Base-by-base conservation (phyloP, 345 rosid species). In the Lepidium sativum region DNA sequence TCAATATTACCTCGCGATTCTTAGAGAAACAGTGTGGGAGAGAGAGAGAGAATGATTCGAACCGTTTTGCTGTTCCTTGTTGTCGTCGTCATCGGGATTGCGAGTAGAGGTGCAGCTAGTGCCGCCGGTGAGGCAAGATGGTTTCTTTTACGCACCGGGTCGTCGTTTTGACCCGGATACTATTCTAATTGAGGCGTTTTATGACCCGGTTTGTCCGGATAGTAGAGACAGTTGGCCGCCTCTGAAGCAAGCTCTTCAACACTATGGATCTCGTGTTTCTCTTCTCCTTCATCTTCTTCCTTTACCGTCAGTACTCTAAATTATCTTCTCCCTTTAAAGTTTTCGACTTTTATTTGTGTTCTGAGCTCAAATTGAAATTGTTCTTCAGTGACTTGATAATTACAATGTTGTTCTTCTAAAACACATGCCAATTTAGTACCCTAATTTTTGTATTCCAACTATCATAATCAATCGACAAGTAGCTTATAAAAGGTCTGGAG, bases 141-240 rank as follows among this genome's bases (percentile, higher is more conserved):
- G 74, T 25, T 74, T 74, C 43, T 15, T 55, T 39, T 74, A 74
- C 55, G 66, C 70, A 23, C 60, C 61, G 33, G 61, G 61, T 63
- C 54, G 6, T 63, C 63, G 57, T 7, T 20, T 68, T 3, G 66
- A 74, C 54, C 65, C 55, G 78, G 60, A 68, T 56, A 56, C 70
- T 16, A 16, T 74, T 16, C 60, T 68, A 7, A 68, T 68, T n/a
- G 78, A 74, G 17, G 70, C 60, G 49, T 68, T 55, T 56, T 68
- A 23, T 18, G 78, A 74, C 60, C 78, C 78, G 60, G 74, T 74
- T 0, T 68, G 78, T 8, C 61, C 70, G 27, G 65, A 74, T 5
- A 74, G 70, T 17, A 68, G 70, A 74, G 78, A 74, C 60, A 38
- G 74, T 54, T 74, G 78, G 78, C 27, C 60, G 1, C 70, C 70